A percentile compares a stretch with the other conserved stretches of the same genome.
Conservation (phyloP, 345 rosid species). For the Pistacia integerrima region DNA sequence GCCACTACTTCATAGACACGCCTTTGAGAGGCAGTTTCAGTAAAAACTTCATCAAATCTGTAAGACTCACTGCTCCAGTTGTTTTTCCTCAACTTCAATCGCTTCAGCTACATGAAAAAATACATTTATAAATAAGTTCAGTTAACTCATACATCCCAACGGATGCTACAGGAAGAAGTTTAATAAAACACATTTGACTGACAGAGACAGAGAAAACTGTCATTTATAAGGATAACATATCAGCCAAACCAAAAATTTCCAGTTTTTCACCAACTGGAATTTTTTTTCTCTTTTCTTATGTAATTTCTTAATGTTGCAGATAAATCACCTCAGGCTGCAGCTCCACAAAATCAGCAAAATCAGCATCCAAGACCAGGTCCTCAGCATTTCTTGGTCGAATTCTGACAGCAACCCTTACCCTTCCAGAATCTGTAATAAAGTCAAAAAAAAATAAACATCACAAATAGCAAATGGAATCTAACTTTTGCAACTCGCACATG, state of each 20-base stretch:
- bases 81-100: constrained; percentile 81
- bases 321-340: constrained; percentile 77
- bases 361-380: constrained; percentile 76
- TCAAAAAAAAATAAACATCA: constrained; percentile 2
- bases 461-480: background rate
- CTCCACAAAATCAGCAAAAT: constrained; percentile 83
- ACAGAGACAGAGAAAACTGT: background rate
- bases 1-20: constrained; percentile 93
- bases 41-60: constrained; percentile 77
- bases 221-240: background rate
- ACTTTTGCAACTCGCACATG: background rate
- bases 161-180: background rate
- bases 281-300: background rate
- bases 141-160: background rate
- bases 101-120: constrained; percentile 54
- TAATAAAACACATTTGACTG: background rate
- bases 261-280: background rate
- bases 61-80: constrained; percentile 91
- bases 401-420: constrained; percentile 90
- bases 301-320: constrained; percentile 1
- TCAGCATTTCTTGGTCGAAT: constrained; percentile 75
- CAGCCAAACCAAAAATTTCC: background rate
- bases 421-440: constrained; percentile 58
- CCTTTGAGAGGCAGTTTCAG: constrained; percentile 84
- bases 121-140: background rate